These are phyloP conservation scores for Petunia secreta DNA, from an alignment of 257 asterid genomes.

Conservation along the genomic window DNA sequence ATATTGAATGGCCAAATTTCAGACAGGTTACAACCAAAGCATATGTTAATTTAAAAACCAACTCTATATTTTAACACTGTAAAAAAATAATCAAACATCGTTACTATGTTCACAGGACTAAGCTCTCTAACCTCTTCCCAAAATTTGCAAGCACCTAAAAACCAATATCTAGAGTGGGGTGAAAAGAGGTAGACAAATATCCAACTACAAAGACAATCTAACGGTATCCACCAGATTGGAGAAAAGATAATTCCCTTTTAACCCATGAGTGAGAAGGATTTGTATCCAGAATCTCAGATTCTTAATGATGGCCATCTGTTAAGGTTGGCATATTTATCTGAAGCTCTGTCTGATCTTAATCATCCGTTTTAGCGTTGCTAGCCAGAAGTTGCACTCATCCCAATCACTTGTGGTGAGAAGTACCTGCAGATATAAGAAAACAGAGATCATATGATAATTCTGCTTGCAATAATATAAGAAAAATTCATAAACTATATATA, in stretches of 20 bases:
- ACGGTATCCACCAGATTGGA: conserved; percentile 7
- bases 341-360: conserved; percentile 82
- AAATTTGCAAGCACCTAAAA: conserved; percentile 26
- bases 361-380: conserved; percentile 87
- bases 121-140: conserved; percentile 25
- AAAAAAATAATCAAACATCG: conserved; percentile 21
- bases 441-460: conserved; percentile 10
- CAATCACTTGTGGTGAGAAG: conserved; percentile 92
- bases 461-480: background rate
- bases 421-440: conserved; percentile 49
- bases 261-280: conserved; percentile 4
- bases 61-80: conserved; percentile 19
- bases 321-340: conserved; percentile 46
- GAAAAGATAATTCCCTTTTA: conserved; percentile 2
- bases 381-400: conserved; percentile 99
- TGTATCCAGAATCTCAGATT: conserved; percentile 3
- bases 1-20: background rate
- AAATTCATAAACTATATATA: background rate
- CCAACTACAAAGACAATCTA: conserved; percentile 21
- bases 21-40: conserved; percentile 24
- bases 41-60: background rate
- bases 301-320: background rate
- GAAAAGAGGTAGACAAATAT: conserved; percentile 24
- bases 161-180: conserved; percentile 27
- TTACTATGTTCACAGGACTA: conserved; percentile 18